Conservation (phyloP, 1,284 basidiomycete genomes). For the Filobasidium uniguttulatum region DNA sequence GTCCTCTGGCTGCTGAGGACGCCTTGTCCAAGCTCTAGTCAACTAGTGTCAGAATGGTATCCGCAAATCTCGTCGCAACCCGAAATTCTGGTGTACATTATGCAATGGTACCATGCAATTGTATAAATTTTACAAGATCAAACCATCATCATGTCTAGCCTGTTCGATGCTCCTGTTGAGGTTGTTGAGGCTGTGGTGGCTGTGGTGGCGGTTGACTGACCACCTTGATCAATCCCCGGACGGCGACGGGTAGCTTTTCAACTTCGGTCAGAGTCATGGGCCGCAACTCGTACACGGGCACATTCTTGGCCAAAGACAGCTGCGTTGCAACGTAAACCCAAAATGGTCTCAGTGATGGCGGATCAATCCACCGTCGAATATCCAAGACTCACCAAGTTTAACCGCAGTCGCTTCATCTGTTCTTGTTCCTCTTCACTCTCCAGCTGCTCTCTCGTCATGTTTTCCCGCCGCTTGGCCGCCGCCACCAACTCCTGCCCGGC, state of each 20-base stretch:
- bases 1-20: not conserved
- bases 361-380: not conserved
- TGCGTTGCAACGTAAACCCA: not conserved
- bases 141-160: too few species aligned
- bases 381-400: conserved; percentile 8
- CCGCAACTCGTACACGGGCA: conserved; percentile 13
- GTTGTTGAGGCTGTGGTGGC: too few species aligned
- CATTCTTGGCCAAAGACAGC: conserved; percentile 15
- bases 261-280: conserved; percentile 12
- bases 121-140: too few species aligned
- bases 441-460: not conserved
- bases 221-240: conserved; percentile 14
- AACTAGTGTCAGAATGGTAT: too few species aligned
- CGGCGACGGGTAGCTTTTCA: conserved; percentile 8
- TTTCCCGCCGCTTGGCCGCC: conserved; percentile 3
- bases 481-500: conserved; percentile 11
- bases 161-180: too few species aligned
- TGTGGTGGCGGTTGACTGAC: too few species aligned
- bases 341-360: not conserved
- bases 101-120: too few species aligned
- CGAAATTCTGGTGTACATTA: too few species aligned
- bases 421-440: conserved; percentile 4
- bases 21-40: too few species aligned
- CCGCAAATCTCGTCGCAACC: too few species aligned
- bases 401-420: conserved; percentile 3